Evolutionary conservation across 805 yeast species (phyloP).

Genomic region (Monosporozyma aquatica): DNA sequence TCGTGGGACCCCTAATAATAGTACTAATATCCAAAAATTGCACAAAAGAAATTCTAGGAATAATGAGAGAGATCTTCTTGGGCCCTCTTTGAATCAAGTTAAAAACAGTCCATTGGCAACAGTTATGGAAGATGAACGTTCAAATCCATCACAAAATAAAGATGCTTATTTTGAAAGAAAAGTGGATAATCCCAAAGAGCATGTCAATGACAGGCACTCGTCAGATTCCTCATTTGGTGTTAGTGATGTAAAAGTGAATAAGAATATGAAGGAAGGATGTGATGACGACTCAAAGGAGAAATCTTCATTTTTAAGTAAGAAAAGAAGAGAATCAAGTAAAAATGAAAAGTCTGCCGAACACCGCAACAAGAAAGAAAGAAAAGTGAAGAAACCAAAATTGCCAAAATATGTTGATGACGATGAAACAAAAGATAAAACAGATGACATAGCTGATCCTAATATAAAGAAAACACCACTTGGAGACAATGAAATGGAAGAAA

Average conservation of each 20-base stretch:
- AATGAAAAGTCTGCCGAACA: neutral
- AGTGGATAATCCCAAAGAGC: neutral
- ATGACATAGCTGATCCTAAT: neutral
- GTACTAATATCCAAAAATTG: neutral
- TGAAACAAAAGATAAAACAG: neutral
- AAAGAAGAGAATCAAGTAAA: neutral
- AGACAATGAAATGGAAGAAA: neutral
- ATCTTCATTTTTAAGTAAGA: neutral
- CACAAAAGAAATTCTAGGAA: neutral
- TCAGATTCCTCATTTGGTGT: conserved; percentile 1
- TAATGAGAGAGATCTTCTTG: neutral
- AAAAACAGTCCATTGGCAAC: neutral
- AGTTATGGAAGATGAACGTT: neutral
- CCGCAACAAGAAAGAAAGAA: neutral
- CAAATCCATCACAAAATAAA: neutral
- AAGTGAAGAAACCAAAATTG: neutral
- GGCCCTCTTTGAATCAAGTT: neutral
- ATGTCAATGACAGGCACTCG: neutral
- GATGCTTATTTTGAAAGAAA: neutral
- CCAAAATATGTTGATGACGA: neutral
- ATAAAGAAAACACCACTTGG: neutral
- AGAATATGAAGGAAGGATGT: neutral
- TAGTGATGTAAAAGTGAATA: neutral
- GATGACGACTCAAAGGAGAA: neutral
- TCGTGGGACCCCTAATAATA: neutral